Evolutionary conservation across 73 alveolate species (phyloP), one percentile per base, ranked within the genome.

Genomic region (Paramecium sexaurelia): DNA sequence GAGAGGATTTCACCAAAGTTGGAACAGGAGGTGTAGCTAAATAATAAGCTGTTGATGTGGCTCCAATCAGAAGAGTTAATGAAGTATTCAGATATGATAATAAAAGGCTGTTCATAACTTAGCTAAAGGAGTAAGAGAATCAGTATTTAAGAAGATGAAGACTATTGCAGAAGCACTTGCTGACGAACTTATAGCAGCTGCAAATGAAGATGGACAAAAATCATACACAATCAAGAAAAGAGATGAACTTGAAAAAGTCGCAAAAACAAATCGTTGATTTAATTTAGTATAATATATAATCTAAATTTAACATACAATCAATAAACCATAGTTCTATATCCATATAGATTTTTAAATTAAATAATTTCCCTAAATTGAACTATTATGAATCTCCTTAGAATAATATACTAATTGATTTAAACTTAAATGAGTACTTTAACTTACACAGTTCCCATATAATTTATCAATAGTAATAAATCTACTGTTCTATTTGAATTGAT

Each of bases 21-120:
- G 99, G 99, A 27, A 85, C 99, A 51, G 99, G 99, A 19, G 99
- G 99, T 96, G 99, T 97, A 57, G 99, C 98, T 87, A 97, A 99
- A 92, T 96, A 99, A 92, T 98, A 98, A 93, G 99, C 99, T 29
- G 99, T 98, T 90, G 99, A 98, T 94, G 99, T 98, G 73, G 97
- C 99, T 69, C 99, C 99, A 32, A 92, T 98, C 84, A 97, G 99
- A 93, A 98, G 99, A 94, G 99, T 98, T 87, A 98, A 98, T 94
- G 95, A 95, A 73, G 84, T 55, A 85, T 6, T 32, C 7, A 55
- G 56, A 83, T 1, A 41, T 67, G 15, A 51, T 32, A 24, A 40
- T 40, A 61, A 17, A 51, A 75, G 91, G 99, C 99, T 83, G 93
- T 98, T 94, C 97, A 98, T 95, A 95, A 98, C 90, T 96, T 98